Conservation (phyloP, 2,329 filamentous ascomycete species). For the Trichoderma simmonsii region DNA sequence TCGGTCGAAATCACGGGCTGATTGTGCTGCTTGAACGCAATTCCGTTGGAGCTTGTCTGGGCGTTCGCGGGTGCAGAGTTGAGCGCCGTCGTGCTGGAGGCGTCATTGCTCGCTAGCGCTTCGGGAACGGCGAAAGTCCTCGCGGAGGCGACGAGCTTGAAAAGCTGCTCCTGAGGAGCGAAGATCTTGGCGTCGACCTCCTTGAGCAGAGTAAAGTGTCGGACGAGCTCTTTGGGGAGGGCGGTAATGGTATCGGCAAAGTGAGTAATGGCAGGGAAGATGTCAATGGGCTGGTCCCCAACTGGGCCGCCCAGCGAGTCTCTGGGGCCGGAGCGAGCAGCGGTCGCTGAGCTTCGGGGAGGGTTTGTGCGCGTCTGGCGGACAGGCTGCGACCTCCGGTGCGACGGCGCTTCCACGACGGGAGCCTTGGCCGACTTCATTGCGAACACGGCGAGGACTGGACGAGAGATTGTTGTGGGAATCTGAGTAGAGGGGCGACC, state of each 20-base stretch:
- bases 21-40: conserved; percentile 35
- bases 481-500: conserved; percentile 5
- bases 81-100: conserved; percentile 40
- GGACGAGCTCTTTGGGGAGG: conserved; percentile 89
- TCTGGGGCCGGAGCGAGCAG: conserved; percentile 43
- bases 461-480: not conserved
- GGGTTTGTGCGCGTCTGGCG: conserved; percentile 65
- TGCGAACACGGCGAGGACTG: conserved; percentile 29
- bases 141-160: conserved; percentile 68
- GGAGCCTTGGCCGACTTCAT: conserved; percentile 57
- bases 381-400: conserved; percentile 60
- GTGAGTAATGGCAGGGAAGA: conserved; percentile 64
- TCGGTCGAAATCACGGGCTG: conserved; percentile 41
- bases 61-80: conserved; percentile 48
- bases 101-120: conserved; percentile 43
- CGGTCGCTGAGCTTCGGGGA: conserved; percentile 50
- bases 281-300: conserved; percentile 60
- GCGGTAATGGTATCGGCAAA: conserved; percentile 92
- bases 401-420: conserved; percentile 43
- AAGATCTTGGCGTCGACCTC: conserved; percentile 98
- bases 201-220: conserved; percentile 92
- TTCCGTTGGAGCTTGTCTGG: conserved; percentile 47
- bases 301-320: conserved; percentile 45
- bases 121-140: conserved; percentile 50
- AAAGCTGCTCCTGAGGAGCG: conserved; percentile 77